Conservation (phyloP, 352 stramenopile species). For the Globisporangium parvum region DNA sequence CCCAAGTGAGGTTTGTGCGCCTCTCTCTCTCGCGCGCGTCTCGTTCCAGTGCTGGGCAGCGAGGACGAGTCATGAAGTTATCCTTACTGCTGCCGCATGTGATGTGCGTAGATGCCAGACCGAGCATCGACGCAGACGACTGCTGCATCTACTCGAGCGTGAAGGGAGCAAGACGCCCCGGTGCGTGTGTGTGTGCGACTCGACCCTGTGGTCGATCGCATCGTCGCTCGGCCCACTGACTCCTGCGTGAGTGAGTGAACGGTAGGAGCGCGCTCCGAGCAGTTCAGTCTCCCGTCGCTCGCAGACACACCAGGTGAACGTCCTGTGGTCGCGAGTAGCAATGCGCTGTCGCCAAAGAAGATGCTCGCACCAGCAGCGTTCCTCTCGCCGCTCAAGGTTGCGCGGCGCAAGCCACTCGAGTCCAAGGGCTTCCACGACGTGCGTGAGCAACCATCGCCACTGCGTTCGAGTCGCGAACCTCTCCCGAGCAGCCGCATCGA, state of each 20-base stretch:
- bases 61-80: background rate
- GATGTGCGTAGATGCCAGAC: conserved; percentile 10
- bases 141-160: conserved; percentile 20
- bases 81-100: background rate
- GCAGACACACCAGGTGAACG: background rate
- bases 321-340: background rate
- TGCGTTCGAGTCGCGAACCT: background rate
- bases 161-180: conserved; percentile 17
- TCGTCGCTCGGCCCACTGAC: background rate
- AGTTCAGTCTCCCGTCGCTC: conserved; percentile 26
- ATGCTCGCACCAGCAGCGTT: conserved; percentile 14
- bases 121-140: conserved; percentile 15
- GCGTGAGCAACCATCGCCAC: background rate
- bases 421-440: conserved; percentile 6
- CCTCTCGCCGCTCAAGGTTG: conserved; percentile 28
- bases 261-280: conserved; percentile 13
- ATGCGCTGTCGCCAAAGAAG: conserved; percentile 11
- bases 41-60: no score
- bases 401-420: conserved; percentile 1
- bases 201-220: background rate
- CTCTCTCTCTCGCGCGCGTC: no score
- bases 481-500: background rate
- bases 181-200: conserved; percentile 7
- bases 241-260: background rate
- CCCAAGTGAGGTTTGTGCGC: no score